These are phyloP conservation scores for Lotmaria passim DNA, from an alignment of 208 protist genomes.

Conservation along the genomic window DNA sequence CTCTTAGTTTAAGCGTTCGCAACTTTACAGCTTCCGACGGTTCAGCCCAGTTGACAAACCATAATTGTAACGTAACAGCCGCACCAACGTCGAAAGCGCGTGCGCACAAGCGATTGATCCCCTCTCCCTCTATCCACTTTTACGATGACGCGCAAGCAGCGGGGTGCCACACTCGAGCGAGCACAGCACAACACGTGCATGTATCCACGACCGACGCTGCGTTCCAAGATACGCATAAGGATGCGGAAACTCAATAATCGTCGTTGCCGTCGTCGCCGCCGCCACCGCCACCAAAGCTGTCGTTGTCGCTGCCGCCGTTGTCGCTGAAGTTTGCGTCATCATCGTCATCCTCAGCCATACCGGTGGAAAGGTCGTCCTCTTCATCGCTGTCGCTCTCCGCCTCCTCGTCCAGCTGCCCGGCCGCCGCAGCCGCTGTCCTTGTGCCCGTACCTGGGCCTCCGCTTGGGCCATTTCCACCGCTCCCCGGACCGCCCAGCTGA, in stretches of 20 bases:
- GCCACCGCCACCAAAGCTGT: conserved; percentile 54
- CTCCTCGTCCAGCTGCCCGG: conserved; percentile 24
- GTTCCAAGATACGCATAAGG: too few species aligned
- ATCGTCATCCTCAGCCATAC: conserved; percentile 58
- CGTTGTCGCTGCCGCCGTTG: conserved; percentile 42
- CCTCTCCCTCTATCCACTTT: too few species aligned
- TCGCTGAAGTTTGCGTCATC: conserved; percentile 52
- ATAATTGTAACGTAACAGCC: too few species aligned
- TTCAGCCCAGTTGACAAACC: too few species aligned
- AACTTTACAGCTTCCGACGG: too few species aligned
- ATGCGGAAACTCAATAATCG: conserved; percentile 46
- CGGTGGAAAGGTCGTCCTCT: conserved; percentile 54
- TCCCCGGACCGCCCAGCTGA: background rate
- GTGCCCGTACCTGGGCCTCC: background rate
- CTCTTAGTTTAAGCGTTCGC: too few species aligned
- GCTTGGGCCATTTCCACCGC: background rate
- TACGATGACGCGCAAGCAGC: too few species aligned
- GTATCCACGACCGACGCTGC: too few species aligned
- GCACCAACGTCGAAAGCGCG: too few species aligned
- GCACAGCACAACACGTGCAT: too few species aligned
- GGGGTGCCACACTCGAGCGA: too few species aligned
- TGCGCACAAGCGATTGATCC: too few species aligned
- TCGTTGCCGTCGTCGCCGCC: conserved; percentile 58
- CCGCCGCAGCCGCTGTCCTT: background rate
- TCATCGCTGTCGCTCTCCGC: conserved; percentile 36